These are phyloP conservation scores for Coix lacrymajobi DNA, from an alignment of 176 grass and related monocot species.

Conservation along the genomic window DNA sequence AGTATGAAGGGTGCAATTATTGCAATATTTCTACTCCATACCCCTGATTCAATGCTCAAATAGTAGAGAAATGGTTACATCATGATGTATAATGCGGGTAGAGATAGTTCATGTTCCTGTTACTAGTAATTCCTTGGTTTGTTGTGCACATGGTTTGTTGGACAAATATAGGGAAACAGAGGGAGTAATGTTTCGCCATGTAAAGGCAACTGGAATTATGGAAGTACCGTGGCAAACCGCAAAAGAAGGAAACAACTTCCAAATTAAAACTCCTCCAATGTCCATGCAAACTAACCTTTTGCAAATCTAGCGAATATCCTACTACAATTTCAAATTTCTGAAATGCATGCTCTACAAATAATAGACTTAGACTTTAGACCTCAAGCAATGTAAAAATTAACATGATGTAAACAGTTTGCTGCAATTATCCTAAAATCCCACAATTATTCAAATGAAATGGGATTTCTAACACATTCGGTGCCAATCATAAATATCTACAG, in stretches of 20 bases:
- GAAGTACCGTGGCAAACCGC: not conserved
- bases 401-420: not conserved
- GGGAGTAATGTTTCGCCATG: not conserved
- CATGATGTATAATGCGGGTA: not conserved
- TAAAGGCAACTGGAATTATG: not conserved
- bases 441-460: not conserved
- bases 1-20: not conserved
- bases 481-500: not conserved
- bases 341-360: not conserved
- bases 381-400: not conserved
- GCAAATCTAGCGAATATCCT: not conserved
- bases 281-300: not conserved
- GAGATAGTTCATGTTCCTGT: not conserved
- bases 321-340: not conserved
- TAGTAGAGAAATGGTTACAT: not conserved
- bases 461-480: not conserved
- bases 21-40: not conserved
- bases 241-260: not conserved
- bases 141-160: not conserved
- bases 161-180: not conserved
- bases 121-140: not conserved
- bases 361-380: not conserved
- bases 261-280: not conserved
- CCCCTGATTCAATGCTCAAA: not conserved
- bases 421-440: slow-evolving; percentile 1